phyloP scores from a whole-genome alignment of 495 filamentous ascomycete species.

The Entonaema liquescens region DNA sequence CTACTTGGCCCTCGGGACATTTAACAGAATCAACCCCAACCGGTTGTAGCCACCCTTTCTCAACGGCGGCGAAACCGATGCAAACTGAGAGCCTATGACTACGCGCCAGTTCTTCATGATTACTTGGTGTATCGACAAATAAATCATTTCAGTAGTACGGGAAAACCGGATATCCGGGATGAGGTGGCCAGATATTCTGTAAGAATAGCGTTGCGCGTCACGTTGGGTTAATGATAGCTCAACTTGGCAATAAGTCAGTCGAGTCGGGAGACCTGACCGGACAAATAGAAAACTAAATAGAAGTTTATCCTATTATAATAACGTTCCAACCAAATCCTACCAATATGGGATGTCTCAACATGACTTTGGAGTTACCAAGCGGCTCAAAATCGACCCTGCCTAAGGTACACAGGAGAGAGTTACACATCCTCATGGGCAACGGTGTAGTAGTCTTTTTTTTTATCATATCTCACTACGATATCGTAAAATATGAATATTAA shows the following conservation, averaged over 20 bases:
- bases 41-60: constrained; percentile 14
- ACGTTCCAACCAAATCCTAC: not conserved
- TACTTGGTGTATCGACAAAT: not conserved
- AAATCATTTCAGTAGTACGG: constrained; percentile 17
- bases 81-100: not conserved
- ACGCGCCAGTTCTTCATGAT: not conserved
- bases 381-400: not conserved
- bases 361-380: not conserved
- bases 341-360: not conserved
- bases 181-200: not conserved
- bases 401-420: not conserved
- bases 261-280: not conserved
- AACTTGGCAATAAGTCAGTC: constrained; percentile 1
- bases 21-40: constrained; percentile 12
- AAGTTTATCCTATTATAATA: not conserved
- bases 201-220: not conserved
- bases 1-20: not conserved
- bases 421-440: not conserved
- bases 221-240: constrained; percentile 8
- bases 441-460: not conserved
- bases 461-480: not conserved
- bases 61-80: not conserved
- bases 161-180: constrained; percentile 14
- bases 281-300: not conserved
- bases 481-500: not conserved